A percentile compares a stretch with the other conserved stretches of the same genome.
phyloP scores from a whole-genome alignment of 371 early-diverging fungal genomes.

The Apophysomyces variabilis region DNA sequence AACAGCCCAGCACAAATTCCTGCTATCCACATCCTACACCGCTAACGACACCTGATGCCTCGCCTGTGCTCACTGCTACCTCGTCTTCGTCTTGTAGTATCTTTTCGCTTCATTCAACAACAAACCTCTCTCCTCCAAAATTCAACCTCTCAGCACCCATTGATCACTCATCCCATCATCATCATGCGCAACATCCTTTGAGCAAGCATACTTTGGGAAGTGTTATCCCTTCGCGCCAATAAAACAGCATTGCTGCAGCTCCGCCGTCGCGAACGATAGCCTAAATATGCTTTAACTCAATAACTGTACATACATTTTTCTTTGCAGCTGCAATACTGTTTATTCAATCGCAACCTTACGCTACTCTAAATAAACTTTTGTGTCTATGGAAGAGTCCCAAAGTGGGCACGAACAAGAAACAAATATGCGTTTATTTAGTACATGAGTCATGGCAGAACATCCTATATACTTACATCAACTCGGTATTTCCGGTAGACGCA shows the following conservation, averaged over 20 bases:
- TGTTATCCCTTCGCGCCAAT: slow-evolving; percentile 1
- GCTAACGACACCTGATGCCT: not conserved
- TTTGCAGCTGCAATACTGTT: not conserved
- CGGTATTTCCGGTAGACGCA: no score
- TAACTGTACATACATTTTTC: slow-evolving; percentile 6
- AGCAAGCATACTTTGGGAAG: slow-evolving; percentile 11
- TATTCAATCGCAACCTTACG: no score
- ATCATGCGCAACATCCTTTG: slow-evolving; percentile 14
- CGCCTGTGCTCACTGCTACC: not conserved
- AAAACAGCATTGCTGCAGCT: not conserved
- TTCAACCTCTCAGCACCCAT: slow-evolving; percentile 4
- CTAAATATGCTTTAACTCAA: not conserved
- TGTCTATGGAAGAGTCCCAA: no score
- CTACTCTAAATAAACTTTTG: no score
- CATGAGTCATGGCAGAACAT: no score
- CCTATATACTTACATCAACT: no score
- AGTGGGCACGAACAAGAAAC: no score
- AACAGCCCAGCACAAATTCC: slow-evolving; percentile 2
- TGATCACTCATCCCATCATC: slow-evolving; percentile 2
- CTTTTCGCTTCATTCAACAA: slow-evolving; percentile 4
- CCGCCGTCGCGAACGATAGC: not conserved
- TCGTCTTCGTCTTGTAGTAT: slow-evolving; percentile 7
- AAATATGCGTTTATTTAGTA: no score
- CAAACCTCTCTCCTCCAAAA: slow-evolving; percentile 6
- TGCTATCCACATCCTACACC: not conserved